Conservation (phyloP, 768 basidiomycete genomes). For the Myochromella boudieri region DNA sequence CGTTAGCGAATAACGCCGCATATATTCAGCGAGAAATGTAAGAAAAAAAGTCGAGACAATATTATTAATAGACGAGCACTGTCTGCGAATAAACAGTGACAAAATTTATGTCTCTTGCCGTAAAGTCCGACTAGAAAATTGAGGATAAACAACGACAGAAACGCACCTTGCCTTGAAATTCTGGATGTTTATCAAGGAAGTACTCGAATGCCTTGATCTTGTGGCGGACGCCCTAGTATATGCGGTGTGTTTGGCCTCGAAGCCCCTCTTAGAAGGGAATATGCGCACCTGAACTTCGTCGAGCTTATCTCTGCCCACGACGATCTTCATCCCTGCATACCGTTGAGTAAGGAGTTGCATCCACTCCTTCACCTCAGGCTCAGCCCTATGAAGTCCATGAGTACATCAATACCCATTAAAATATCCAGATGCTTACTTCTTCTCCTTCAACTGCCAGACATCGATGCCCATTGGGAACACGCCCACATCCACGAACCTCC, state of each 20-base stretch:
- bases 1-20: no score
- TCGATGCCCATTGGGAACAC: conserved; percentile 94
- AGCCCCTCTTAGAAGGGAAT: background rate
- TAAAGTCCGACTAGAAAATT: background rate
- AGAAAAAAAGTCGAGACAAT: no score
- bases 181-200: conserved; percentile 78
- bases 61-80: no score
- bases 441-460: conserved; percentile 62
- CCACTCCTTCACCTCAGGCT: conserved; percentile 83
- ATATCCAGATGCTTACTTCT: conserved; percentile 48
- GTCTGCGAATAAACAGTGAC: background rate
- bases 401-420: background rate
- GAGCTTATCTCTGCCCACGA: conserved; percentile 87
- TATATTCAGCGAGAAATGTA: no score
- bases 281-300: conserved; percentile 72
- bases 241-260: background rate
- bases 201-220: conserved; percentile 83
- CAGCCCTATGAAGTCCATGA: conserved; percentile 40
- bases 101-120: background rate
- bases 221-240: conserved; percentile 65
- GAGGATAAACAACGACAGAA: background rate
- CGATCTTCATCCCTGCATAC: conserved; percentile 82
- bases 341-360: conserved; percentile 75
- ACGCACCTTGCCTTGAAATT: conserved; percentile 71
- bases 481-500: conserved; percentile 79